These are phyloP conservation scores for Torulaspora franciscae DNA, from an alignment of 805 yeast species.

Conservation along the genomic window DNA sequence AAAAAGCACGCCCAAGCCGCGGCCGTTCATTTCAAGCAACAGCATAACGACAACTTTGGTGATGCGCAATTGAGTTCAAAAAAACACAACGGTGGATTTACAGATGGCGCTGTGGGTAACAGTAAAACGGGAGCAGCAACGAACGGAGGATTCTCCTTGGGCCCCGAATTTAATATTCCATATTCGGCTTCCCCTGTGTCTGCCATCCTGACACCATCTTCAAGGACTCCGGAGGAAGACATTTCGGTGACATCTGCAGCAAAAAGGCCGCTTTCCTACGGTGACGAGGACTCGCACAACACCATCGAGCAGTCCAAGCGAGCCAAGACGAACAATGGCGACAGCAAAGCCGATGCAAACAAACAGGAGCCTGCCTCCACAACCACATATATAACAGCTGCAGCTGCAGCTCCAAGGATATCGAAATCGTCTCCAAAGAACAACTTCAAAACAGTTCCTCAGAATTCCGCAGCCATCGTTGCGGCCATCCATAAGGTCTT, in stretches of 20 bases:
- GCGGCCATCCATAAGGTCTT: constrained; percentile 54
- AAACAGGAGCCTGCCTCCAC: constrained; percentile 1
- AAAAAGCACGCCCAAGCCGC: constrained; percentile 64
- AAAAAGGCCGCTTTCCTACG: constrained; percentile 7
- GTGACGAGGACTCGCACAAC: background rate
- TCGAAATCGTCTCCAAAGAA: constrained; percentile 45
- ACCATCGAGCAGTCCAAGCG: constrained; percentile 3
- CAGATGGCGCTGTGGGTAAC: constrained; percentile 3
- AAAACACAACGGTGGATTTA: background rate
- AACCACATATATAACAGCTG: constrained; percentile 52
- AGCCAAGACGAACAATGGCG: constrained; percentile 1
- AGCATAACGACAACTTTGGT: constrained; percentile 11
- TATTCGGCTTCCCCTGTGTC: constrained; percentile 75
- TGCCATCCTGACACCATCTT: constrained; percentile 42
- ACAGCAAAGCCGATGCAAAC: background rate
- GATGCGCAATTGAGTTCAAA: constrained; percentile 16
- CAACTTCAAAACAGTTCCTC: constrained; percentile 33
- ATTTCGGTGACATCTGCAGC: constrained; percentile 1
- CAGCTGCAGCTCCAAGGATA: constrained; percentile 78
- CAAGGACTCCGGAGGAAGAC: constrained; percentile 4
- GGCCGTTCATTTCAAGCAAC: constrained; percentile 25
- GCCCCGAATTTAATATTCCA: constrained; percentile 47
- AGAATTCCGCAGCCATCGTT: constrained; percentile 67
- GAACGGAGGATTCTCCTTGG: constrained; percentile 21
- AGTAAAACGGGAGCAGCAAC: constrained; percentile 1